Evolutionary conservation across 169 alveolate species (phyloP).

Genomic region (Plasmodium vivax): DNA sequence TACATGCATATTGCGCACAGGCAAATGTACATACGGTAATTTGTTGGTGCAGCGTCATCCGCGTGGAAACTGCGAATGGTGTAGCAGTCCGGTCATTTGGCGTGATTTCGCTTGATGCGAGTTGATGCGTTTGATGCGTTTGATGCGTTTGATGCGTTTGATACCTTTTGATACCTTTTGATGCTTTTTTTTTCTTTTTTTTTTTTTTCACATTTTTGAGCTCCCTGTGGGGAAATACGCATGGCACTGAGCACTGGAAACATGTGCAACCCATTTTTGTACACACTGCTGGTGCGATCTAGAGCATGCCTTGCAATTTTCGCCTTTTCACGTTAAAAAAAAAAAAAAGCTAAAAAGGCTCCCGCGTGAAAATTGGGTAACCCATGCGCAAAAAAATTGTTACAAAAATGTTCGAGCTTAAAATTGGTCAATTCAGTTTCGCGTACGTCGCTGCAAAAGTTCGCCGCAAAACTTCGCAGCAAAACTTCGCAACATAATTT

Average conservation of each 20-base stretch:
- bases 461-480: not conserved
- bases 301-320: not conserved
- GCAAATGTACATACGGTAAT: not conserved
- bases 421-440: not conserved
- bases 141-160: not conserved
- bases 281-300: not conserved
- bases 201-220: not conserved
- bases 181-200: not conserved
- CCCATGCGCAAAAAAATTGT: not conserved
- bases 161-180: not conserved
- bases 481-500: not conserved
- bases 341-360: not conserved
- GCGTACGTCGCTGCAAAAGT: not conserved
- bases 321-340: not conserved
- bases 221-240: not conserved
- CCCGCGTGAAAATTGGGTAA: not conserved
- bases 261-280: not conserved
- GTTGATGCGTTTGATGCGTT: not conserved
- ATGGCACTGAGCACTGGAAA: not conserved
- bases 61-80: not conserved
- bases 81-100: not conserved
- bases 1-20: not conserved
- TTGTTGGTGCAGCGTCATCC: not conserved
- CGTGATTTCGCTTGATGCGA: not conserved
- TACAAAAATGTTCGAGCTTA: not conserved